phyloP scores from a whole-genome alignment of 1,284 basidiomycete genomes.

The Stereum hirsutum region DNA sequence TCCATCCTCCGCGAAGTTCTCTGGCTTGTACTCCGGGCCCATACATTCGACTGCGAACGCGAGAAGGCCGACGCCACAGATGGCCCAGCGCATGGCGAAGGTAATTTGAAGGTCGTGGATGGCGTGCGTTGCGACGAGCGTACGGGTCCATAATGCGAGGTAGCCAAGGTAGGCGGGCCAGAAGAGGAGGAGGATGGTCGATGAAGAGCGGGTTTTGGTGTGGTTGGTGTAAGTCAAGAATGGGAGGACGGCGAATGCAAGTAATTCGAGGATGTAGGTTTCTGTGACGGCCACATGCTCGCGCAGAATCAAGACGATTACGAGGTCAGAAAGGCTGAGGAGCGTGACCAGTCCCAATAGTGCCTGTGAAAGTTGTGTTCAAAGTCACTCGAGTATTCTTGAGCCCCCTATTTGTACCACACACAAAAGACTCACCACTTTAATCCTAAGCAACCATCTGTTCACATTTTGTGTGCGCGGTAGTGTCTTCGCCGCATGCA shows the following conservation, averaged over 20 bases:
- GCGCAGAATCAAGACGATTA: slow-evolving; percentile 25
- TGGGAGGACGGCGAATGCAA: slow-evolving; percentile 36
- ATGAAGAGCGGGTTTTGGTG: slow-evolving; percentile 68
- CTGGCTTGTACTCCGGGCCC: slow-evolving; percentile 51
- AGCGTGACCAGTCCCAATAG: slow-evolving; percentile 33
- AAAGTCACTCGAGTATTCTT: not conserved
- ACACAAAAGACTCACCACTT: slow-evolving; percentile 55
- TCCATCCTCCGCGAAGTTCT: slow-evolving; percentile 23
- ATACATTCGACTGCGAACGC: slow-evolving; percentile 65
- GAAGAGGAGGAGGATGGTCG: slow-evolving; percentile 72
- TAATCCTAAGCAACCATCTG: slow-evolving; percentile 42
- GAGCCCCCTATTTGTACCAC: not conserved
- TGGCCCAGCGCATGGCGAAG: slow-evolving; percentile 37
- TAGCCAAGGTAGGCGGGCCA: slow-evolving; percentile 67
- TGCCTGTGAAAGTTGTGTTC: slow-evolving; percentile 22
- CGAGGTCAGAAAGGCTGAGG: slow-evolving; percentile 29
- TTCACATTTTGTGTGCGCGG: slow-evolving; percentile 19
- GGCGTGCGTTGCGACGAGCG: slow-evolving; percentile 29
- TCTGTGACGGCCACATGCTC: slow-evolving; percentile 40
- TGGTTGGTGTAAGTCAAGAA: slow-evolving; percentile 65
- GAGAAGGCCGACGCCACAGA: slow-evolving; percentile 39
- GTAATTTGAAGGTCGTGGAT: slow-evolving; percentile 23
- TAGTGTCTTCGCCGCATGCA: slow-evolving; percentile 18
- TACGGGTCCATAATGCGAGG: slow-evolving; percentile 55
- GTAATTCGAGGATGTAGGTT: slow-evolving; percentile 49